Conservation (phyloP, 2,329 filamentous ascomycete genomes). For the Colletotrichum sp. region DNA sequence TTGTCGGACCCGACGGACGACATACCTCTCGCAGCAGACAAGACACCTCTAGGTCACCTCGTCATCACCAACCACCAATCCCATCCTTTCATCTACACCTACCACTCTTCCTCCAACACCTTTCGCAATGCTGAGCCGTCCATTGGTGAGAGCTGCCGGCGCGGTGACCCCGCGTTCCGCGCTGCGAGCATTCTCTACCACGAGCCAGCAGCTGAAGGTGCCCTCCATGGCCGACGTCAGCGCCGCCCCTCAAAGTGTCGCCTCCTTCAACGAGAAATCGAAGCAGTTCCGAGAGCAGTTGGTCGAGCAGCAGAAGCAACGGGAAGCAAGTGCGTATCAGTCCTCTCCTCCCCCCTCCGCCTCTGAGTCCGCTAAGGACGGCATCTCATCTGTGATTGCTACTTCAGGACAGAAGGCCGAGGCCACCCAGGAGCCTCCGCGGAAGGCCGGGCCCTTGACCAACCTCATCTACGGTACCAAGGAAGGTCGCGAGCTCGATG, state of each 20-base stretch:
- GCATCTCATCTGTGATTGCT: conserved; percentile 70
- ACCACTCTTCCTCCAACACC: conserved; percentile 28
- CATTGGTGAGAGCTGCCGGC: conserved; percentile 53
- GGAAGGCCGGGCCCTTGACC: conserved; percentile 76
- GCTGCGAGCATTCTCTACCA: conserved; percentile 64
- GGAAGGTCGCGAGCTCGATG: conserved; percentile 91
- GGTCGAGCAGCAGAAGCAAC: conserved; percentile 77
- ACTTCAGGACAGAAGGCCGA: conserved; percentile 63
- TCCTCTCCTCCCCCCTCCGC: conserved; percentile 45
- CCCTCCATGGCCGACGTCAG: conserved; percentile 89
- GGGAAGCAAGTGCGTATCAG: conserved; percentile 79
- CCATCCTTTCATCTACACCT: neutral
- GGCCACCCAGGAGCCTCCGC: conserved; percentile 58
- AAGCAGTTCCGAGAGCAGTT: conserved; percentile 86
- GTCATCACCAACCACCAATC: neutral
- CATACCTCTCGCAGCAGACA: neutral
- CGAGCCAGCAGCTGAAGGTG: conserved; percentile 51
- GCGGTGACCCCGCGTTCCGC: conserved; percentile 50
- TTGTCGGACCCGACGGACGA: neutral
- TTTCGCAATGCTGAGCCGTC: conserved; percentile 54
- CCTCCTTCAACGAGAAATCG: conserved; percentile 83
- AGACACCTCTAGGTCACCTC: conserved; percentile 13
- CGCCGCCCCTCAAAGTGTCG: conserved; percentile 66
- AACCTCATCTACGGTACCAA: conserved; percentile 97
- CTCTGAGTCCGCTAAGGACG: conserved; percentile 48